Conservation (phyloP, 441 rosid genomes). For the Populus trichocarpa region DNA sequence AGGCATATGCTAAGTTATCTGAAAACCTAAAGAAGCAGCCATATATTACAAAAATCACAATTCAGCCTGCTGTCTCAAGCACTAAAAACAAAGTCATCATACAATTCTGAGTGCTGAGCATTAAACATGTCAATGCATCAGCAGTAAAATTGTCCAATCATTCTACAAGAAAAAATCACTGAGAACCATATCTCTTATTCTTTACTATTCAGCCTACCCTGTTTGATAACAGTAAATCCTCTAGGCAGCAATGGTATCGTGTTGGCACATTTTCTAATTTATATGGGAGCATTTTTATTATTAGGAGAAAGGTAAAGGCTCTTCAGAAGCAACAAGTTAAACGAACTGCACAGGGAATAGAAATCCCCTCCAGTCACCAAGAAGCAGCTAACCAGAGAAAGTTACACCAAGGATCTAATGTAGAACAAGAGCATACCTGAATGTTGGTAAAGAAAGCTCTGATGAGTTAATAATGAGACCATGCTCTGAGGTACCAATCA, state of each 20-base stretch:
- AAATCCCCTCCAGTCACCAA: neutral
- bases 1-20: neutral
- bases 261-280: neutral
- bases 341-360: neutral
- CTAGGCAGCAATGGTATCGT: neutral
- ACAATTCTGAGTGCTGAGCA: neutral
- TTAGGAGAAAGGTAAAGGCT: neutral
- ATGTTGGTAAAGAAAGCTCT: constrained; percentile 61
- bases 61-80: neutral
- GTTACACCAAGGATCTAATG: constrained; percentile 1
- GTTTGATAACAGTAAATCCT: neutral
- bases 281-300: neutral
- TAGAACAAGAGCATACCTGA: constrained; percentile 50
- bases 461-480: constrained; percentile 64
- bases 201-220: neutral
- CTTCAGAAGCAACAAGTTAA: neutral
- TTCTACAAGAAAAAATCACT: neutral
- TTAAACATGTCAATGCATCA: neutral
- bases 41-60: neutral
- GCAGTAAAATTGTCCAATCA: neutral
- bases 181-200: neutral
- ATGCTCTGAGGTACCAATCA: constrained; percentile 96
- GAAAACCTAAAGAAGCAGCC: neutral
- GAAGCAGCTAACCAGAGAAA: neutral
- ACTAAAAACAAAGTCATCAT: neutral